Conservation (phyloP, 192 early-diverging fungal species). For the Backusella psychrophila region DNA sequence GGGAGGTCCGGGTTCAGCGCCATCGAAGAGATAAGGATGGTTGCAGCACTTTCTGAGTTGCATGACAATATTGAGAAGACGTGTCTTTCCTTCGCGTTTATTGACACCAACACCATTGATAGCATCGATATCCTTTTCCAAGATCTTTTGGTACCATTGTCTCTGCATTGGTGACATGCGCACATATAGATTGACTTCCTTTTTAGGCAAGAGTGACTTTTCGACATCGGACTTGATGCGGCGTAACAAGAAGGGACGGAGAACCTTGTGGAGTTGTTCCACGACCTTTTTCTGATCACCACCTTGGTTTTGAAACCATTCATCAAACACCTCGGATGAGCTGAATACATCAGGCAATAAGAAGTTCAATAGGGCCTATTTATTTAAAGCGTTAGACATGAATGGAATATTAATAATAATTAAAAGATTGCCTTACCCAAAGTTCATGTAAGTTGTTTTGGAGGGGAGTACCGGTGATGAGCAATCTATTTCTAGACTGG, state of each 20-base stretch:
- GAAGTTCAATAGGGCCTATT: slow-evolving; percentile 87
- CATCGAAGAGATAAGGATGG: slow-evolving; percentile 92
- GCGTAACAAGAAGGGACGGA: slow-evolving; percentile 85
- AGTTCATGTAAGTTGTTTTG: slow-evolving; percentile 98
- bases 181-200: slow-evolving; percentile 89
- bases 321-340: slow-evolving; percentile 90
- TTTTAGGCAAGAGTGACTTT: slow-evolving; percentile 93
- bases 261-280: slow-evolving; percentile 59
- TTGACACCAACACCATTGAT: slow-evolving; percentile 78
- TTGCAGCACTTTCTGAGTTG: slow-evolving; percentile 96
- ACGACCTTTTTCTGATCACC: slow-evolving; percentile 70
- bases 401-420: background rate
- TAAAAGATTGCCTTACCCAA: slow-evolving; percentile 55
- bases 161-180: slow-evolving; percentile 94
- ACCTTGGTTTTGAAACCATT: slow-evolving; percentile 84
- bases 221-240: slow-evolving; percentile 95
- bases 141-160: slow-evolving; percentile 91
- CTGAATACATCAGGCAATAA: slow-evolving; percentile 96
- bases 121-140: slow-evolving; percentile 97
- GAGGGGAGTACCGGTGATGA: slow-evolving; percentile 94
- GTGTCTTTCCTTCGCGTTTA: slow-evolving; percentile 85
- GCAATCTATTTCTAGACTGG: slow-evolving; percentile 80
- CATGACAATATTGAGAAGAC: slow-evolving; percentile 93
- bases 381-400: background rate
- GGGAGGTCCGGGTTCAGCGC: slow-evolving; percentile 92